Evolutionary conservation across 2,329 filamentous ascomycete species (phyloP).

Genomic region (Colletotrichum gigasporum): DNA sequence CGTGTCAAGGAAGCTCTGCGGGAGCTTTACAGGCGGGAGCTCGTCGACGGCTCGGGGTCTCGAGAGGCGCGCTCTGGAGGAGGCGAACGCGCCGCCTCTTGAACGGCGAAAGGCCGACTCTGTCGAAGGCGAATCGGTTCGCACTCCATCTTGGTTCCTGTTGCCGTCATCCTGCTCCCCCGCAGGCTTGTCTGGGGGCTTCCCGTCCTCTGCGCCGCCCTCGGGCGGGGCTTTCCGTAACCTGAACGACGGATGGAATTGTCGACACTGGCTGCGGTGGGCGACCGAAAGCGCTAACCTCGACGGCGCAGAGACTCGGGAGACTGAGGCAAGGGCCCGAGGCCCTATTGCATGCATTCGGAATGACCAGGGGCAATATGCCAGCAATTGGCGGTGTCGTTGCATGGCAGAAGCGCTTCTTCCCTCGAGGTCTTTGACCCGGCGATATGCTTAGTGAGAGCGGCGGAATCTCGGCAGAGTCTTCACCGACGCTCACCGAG

Average conservation of each 20-base stretch:
- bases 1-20: slow-evolving; percentile 63
- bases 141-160: slow-evolving; percentile 10
- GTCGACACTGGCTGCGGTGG: slow-evolving; percentile 32
- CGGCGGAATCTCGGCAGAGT: slow-evolving; percentile 32
- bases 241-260: slow-evolving; percentile 31
- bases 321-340: slow-evolving; percentile 35
- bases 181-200: slow-evolving; percentile 29
- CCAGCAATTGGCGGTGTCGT: slow-evolving; percentile 31
- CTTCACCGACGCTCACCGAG: slow-evolving; percentile 25
- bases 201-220: slow-evolving; percentile 27
- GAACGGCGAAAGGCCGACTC: slow-evolving; percentile 26
- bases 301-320: slow-evolving; percentile 23
- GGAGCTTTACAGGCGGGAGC: slow-evolving; percentile 63
- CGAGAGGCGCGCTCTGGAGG: slow-evolving; percentile 43
- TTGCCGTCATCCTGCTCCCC: slow-evolving; percentile 27
- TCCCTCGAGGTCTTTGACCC: slow-evolving; percentile 11
- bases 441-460: slow-evolving; percentile 22
- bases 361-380: slow-evolving; percentile 22
- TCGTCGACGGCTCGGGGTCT: slow-evolving; percentile 47
- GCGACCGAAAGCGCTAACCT: slow-evolving; percentile 19
- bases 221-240: slow-evolving; percentile 28
- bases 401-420: slow-evolving; percentile 12
- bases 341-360: slow-evolving; percentile 40
- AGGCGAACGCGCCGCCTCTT: slow-evolving; percentile 32
- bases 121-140: background rate